Conservation (phyloP, 1,284 basidiomycete species). For the Microbotryum lychnidis-dioicae region DNA sequence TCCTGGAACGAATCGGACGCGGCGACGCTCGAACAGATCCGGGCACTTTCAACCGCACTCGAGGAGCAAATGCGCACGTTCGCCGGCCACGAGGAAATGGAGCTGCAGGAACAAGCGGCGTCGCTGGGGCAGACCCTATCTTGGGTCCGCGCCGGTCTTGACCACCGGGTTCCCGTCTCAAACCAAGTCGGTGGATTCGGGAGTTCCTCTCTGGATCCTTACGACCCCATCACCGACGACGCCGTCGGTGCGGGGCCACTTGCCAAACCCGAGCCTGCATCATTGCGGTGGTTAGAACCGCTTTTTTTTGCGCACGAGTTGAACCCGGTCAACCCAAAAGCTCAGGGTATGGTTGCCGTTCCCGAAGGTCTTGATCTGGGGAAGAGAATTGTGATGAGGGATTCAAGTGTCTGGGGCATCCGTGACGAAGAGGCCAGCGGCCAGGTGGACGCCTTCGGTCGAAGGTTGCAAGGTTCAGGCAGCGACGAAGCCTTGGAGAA, state of each 20-base stretch:
- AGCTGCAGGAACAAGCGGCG: slow-evolving; percentile 69
- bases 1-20: slow-evolving; percentile 62
- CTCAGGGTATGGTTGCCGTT: slow-evolving; percentile 68
- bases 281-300: slow-evolving; percentile 74
- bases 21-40: slow-evolving; percentile 27
- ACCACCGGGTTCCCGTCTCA: slow-evolving; percentile 12
- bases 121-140: slow-evolving; percentile 16
- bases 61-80: slow-evolving; percentile 22
- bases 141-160: slow-evolving; percentile 20
- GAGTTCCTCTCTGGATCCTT: neutral
- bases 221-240: slow-evolving; percentile 12
- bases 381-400: slow-evolving; percentile 60
- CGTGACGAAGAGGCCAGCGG: slow-evolving; percentile 21
- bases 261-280: slow-evolving; percentile 54
- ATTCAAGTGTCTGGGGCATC: slow-evolving; percentile 42
- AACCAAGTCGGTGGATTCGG: neutral
- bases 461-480: slow-evolving; percentile 38
- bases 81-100: slow-evolving; percentile 50
- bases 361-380: slow-evolving; percentile 83
- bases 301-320: slow-evolving; percentile 73
- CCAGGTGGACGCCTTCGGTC: slow-evolving; percentile 21
- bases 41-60: slow-evolving; percentile 23
- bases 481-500: slow-evolving; percentile 31
- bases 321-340: slow-evolving; percentile 69
- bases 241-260: slow-evolving; percentile 1